phyloP scores from a whole-genome alignment of 768 basidiomycete species.

The Suillus luteus region DNA sequence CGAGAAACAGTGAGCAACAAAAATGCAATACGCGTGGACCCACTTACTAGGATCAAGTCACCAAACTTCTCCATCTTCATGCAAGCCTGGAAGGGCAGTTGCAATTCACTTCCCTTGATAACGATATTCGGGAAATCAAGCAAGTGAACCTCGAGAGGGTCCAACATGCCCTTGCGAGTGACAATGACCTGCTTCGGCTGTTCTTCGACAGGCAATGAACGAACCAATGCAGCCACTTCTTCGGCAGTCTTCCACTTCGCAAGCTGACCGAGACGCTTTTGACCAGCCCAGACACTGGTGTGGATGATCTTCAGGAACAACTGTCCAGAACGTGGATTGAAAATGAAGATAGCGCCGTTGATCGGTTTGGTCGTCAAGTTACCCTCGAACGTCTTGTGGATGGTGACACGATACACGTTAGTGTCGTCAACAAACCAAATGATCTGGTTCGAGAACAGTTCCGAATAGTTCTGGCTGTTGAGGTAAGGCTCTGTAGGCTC shows the following conservation, averaged over 20 bases:
- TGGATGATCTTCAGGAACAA: constrained; percentile 99
- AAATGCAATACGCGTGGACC: not conserved
- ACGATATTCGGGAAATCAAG: constrained; percentile 99
- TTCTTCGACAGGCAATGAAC: constrained; percentile 98
- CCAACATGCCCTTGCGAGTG: constrained; percentile 99
- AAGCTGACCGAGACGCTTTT: constrained; percentile 98
- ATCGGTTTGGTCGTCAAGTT: constrained; percentile 99
- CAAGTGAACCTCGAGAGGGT: constrained; percentile 96
- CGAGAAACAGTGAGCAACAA: constrained; percentile 11
- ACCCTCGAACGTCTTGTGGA: constrained; percentile 99
- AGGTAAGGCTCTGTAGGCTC: constrained; percentile 99
- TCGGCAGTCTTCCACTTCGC: constrained; percentile 99
- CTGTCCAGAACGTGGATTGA: constrained; percentile 98
- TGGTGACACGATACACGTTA: constrained; percentile 93
- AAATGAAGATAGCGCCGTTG: constrained; percentile 98
- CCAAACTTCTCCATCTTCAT: constrained; percentile 99
- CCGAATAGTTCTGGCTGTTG: constrained; percentile 97
- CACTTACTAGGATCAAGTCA: constrained; percentile 82
- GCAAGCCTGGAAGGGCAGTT: constrained; percentile 98
- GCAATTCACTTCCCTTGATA: constrained; percentile 98
- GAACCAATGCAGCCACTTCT: constrained; percentile 97
- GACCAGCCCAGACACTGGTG: constrained; percentile 99
- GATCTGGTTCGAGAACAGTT: constrained; percentile 97
- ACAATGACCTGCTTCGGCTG: constrained; percentile 99
- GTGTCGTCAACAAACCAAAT: constrained; percentile 98